Conservation (phyloP, 192 early-diverging fungal species). For the Podila clonocystis region DNA sequence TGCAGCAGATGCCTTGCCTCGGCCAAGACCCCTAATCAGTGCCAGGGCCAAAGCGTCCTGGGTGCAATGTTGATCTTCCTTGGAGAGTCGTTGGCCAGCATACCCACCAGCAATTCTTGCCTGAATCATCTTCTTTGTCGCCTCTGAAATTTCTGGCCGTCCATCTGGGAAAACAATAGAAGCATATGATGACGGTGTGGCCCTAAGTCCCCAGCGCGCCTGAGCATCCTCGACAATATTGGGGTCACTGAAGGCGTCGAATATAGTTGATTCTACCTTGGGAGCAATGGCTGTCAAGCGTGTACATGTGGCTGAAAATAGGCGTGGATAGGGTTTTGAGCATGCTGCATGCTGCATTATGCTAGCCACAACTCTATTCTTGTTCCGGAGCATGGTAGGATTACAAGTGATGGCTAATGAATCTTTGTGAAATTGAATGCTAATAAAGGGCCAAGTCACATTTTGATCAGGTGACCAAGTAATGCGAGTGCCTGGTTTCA, state of each 20-base stretch:
- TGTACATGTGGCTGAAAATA: no score
- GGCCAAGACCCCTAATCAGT: neutral
- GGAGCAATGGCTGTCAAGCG: no score
- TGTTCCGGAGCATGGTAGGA: no score
- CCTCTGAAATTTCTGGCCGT: constrained; percentile 11
- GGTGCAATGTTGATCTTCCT: neutral
- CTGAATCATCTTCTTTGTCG: constrained; percentile 2
- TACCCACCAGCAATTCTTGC: constrained; percentile 7
- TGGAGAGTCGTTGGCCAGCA: neutral
- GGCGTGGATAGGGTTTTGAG: no score
- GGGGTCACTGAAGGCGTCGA: constrained; percentile 12
- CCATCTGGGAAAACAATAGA: constrained; percentile 18
- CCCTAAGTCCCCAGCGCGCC: constrained; percentile 16
- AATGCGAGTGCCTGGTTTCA: no score
- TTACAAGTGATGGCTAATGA: no score
- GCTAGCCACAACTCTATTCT: no score
- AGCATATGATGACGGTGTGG: neutral
- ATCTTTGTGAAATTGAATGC: no score
- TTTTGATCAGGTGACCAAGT: no score
- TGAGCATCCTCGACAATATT: constrained; percentile 4
- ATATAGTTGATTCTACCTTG: no score
- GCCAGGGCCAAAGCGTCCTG: neutral
- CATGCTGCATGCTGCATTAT: no score
- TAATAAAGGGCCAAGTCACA: no score
- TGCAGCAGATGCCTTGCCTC: neutral